Evolutionary conservation across 2,329 filamentous ascomycete species (phyloP), one percentile per base, ranked within the genome.

Genomic region (Aspergillus sojae): DNA sequence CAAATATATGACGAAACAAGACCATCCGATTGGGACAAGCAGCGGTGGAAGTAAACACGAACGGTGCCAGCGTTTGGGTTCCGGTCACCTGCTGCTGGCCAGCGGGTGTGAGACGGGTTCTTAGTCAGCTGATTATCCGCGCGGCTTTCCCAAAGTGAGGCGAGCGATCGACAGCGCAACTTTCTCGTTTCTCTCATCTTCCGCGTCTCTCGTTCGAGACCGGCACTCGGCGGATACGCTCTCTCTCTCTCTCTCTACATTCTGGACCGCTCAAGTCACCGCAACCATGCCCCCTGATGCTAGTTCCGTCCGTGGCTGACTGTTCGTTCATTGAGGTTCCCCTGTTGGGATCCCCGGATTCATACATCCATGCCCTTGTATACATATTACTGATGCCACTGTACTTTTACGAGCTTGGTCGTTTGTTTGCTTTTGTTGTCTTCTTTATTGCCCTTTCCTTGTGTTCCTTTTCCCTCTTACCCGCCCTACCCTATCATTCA

Each of bases 1-100:
- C 75, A 73, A 60, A 75, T 72, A 61, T 77, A 75, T 65, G 75
- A 77, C 62, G 74, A 77, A 62, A 77, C 75, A 26, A 68, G 75
- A 63, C 74, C 75, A 1, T 75, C 74, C 5, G 75, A 76, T 65
- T 77, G 75, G 75, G 75, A 77, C 65, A 76, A 76, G 67, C 75
- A 77, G 67, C 74, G 75, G 63, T 77, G 75, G 75, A 77, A 77
- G 66, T 77, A 75, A 67, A 65, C 61, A 36, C 5, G 41, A 30
- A n/a, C 28, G n/a, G 28, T 48, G 34, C 28, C 55, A 30, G 43
- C 57, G 21, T 58, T 48, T 23, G n/a, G 10, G 11, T 28, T 21
- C n/a, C 9, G 48, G 59, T 36, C 43, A n/a, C 53, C 39, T 34
- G 58, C 67, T 69, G 67, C 68, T 58, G 58, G 58, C 34, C 48